Evolutionary conservation across 805 yeast genomes (phyloP).

Genomic region (Schwanniomyces sp.): DNA sequence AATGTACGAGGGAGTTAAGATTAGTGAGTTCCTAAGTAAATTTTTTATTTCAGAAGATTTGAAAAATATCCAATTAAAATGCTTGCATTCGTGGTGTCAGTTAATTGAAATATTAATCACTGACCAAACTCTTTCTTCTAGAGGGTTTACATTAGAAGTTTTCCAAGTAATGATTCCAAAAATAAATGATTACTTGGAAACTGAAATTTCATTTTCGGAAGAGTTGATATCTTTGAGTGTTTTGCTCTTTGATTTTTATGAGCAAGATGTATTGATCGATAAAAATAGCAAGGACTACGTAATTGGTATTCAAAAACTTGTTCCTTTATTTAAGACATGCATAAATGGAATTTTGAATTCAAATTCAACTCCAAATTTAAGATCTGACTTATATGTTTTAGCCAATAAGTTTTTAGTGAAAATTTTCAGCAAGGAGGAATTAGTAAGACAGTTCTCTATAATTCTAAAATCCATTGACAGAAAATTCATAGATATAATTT

Average conservation of each 20-base stretch:
- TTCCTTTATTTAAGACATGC: constrained; percentile 71
- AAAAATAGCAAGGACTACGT: constrained; percentile 14
- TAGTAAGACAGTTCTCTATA: constrained; percentile 49
- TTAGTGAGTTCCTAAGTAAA: constrained; percentile 43
- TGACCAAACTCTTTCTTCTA: constrained; percentile 47
- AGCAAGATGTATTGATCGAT: constrained; percentile 22
- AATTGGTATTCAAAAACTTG: constrained; percentile 50
- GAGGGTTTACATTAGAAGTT: constrained; percentile 71
- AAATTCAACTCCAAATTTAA: constrained; percentile 59
- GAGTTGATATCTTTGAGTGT: constrained; percentile 78
- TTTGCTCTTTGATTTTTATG: constrained; percentile 63
- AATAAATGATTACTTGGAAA: constrained; percentile 69
- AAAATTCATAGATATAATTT: constrained; percentile 60
- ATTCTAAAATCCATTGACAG: constrained; percentile 59
- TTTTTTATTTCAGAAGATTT: constrained; percentile 48
- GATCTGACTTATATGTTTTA: constrained; percentile 79
- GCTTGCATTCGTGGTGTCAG: constrained; percentile 82
- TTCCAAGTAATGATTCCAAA: constrained; percentile 76
- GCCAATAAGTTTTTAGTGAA: constrained; percentile 64
- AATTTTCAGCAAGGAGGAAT: constrained; percentile 40
- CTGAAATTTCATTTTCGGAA: constrained; percentile 65
- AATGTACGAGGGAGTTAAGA: constrained; percentile 20
- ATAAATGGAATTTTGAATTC: constrained; percentile 73
- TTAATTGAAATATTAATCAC: constrained; percentile 71
- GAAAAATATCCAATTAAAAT: constrained; percentile 53